Evolutionary conservation across 441 rosid species (phyloP).

Genomic region (Erysimum pusillum): DNA sequence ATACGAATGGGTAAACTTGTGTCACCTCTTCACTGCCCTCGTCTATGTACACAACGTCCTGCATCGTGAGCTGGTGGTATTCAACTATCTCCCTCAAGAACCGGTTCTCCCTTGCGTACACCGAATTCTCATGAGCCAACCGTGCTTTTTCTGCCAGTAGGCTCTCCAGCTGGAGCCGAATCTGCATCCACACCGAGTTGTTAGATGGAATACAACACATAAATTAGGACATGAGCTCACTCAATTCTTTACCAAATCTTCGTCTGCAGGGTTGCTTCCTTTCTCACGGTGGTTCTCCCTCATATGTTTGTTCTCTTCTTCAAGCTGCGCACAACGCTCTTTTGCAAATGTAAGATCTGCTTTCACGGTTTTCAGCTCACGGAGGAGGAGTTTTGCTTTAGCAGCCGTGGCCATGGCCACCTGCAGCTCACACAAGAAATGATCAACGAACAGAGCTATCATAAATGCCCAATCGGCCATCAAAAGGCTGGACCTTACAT

Average conservation of each 20-base stretch:
- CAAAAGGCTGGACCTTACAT: slow-evolving; percentile 65
- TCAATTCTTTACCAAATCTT: slow-evolving; percentile 73
- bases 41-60: slow-evolving; percentile 84
- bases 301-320: slow-evolving; percentile 86
- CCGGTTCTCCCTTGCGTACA: slow-evolving; percentile 84
- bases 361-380: slow-evolving; percentile 91
- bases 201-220: slow-evolving; percentile 21
- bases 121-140: slow-evolving; percentile 82
- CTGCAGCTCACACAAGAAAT: slow-evolving; percentile 80
- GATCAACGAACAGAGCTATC: slow-evolving; percentile 32
- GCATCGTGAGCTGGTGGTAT: slow-evolving; percentile 94
- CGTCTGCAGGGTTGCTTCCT: slow-evolving; percentile 79
- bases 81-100: slow-evolving; percentile 91
- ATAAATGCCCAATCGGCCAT: not conserved
- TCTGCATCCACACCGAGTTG: slow-evolving; percentile 47
- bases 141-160: slow-evolving; percentile 93
- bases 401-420: slow-evolving; percentile 99
- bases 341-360: slow-evolving; percentile 94
- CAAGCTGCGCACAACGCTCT: slow-evolving; percentile 85
- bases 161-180: slow-evolving; percentile 92
- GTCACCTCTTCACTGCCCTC: slow-evolving; percentile 82
- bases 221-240: not conserved
- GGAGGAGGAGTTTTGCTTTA: slow-evolving; percentile 93
- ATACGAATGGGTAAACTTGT: slow-evolving; percentile 65
- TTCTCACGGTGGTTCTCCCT: slow-evolving; percentile 90